phyloP scores from a whole-genome alignment of 495 filamentous ascomycete genomes.

The Aspergillus ostianus region DNA sequence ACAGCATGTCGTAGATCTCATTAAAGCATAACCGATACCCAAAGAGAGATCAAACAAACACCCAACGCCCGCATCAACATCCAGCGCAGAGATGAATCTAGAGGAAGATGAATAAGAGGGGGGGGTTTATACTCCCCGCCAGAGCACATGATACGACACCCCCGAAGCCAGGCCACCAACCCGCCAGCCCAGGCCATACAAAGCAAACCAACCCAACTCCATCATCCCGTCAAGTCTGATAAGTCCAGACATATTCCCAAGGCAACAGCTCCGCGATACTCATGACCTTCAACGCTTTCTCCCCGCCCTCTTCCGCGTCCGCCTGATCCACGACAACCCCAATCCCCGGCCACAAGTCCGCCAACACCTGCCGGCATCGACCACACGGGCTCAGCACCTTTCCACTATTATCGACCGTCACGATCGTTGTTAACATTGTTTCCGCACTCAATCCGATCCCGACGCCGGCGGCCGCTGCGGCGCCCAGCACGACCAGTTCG shows the following conservation, averaged over 20 bases:
- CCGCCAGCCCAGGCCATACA: not conserved
- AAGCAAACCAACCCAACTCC: not conserved
- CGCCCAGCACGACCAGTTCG: constrained; percentile 28
- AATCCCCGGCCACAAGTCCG: constrained; percentile 28
- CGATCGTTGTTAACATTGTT: constrained; percentile 24
- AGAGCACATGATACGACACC: not conserved
- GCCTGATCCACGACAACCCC: constrained; percentile 21
- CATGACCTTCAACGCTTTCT: not conserved
- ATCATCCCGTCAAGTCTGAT: not conserved
- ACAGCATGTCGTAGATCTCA: no score
- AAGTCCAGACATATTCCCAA: not conserved
- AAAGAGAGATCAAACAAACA: no score
- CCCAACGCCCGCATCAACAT: not conserved
- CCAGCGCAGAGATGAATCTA: not conserved
- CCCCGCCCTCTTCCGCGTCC: constrained; percentile 15
- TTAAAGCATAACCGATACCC: no score
- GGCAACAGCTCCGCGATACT: not conserved
- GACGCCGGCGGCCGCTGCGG: constrained; percentile 25
- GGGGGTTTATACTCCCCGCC: not conserved
- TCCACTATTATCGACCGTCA: constrained; percentile 24
- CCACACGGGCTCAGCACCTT: constrained; percentile 30
- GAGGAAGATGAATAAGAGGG: not conserved
- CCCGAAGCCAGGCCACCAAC: not conserved
- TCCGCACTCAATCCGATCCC: not conserved
- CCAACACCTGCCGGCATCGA: constrained; percentile 29